Percentiles rank a stretch among this genome's conserved stretches.
These are phyloP conservation scores for Ceratocystis destructans DNA, from an alignment of 2,329 filamentous ascomycete species.

Conservation along the genomic window DNA sequence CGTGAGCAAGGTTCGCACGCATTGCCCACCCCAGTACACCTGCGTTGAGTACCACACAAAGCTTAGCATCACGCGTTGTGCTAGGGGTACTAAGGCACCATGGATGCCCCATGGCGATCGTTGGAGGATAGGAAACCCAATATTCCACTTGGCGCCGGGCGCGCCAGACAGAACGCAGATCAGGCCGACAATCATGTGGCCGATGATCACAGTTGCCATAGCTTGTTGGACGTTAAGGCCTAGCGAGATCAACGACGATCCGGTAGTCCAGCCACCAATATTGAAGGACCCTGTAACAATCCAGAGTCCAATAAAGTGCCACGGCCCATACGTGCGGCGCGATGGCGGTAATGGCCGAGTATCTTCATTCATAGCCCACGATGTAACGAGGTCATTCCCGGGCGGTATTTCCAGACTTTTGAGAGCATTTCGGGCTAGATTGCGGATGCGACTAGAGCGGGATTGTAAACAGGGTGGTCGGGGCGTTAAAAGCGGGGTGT, in stretches of 20 bases:
- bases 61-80: slow-evolving; percentile 35
- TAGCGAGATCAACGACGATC: slow-evolving; percentile 29
- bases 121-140: slow-evolving; percentile 30
- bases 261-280: slow-evolving; percentile 26
- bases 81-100: slow-evolving; percentile 29
- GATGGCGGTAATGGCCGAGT: slow-evolving; percentile 24
- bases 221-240: slow-evolving; percentile 33
- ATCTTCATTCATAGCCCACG: slow-evolving; percentile 23
- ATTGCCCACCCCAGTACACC: slow-evolving; percentile 24
- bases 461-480: not conserved
- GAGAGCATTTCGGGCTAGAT: not conserved
- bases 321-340: slow-evolving; percentile 25
- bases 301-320: slow-evolving; percentile 26
- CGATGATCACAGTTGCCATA: slow-evolving; percentile 33
- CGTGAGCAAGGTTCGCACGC: slow-evolving; percentile 30
- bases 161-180: slow-evolving; percentile 30
- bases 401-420: slow-evolving; percentile 3
- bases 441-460: not conserved
- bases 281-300: slow-evolving; percentile 27
- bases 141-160: slow-evolving; percentile 32
- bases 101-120: slow-evolving; percentile 31
- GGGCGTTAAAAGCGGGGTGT: not conserved
- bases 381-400: not conserved
- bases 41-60: slow-evolving; percentile 38
- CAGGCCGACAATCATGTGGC: slow-evolving; percentile 31